phyloP scores from a whole-genome alignment of 1,284 basidiomycete genomes.

The Sanghuangporus baumii region DNA sequence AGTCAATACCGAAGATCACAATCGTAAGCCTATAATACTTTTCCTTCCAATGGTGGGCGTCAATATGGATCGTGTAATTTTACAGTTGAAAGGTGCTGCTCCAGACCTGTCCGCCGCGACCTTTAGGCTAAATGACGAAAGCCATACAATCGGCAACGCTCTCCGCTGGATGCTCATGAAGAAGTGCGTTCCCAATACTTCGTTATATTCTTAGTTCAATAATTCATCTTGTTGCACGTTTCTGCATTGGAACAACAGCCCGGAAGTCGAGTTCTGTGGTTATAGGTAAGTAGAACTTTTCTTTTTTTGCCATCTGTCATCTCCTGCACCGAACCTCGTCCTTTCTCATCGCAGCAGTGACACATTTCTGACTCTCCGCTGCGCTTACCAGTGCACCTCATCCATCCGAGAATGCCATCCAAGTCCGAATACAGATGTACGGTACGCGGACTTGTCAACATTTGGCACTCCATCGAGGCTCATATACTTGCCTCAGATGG shows the following conservation, averaged over 20 bases:
- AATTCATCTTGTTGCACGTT: not conserved
- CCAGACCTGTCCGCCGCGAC: constrained; percentile 87
- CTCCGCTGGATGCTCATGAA: constrained; percentile 99
- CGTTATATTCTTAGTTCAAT: not conserved
- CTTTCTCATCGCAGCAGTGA: not conserved
- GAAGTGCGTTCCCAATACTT: constrained; percentile 65
- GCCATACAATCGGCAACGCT: constrained; percentile 93
- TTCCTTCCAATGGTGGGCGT: not conserved
- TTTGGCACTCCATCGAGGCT: not conserved
- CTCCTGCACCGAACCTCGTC: not conserved
- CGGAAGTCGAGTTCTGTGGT: constrained; percentile 98
- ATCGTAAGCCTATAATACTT: not conserved
- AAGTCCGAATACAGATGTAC: constrained; percentile 97
- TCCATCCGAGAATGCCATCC: constrained; percentile 94
- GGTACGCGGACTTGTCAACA: constrained; percentile 52
- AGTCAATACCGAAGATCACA: constrained; percentile 4
- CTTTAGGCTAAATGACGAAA: constrained; percentile 89
- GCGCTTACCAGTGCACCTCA: constrained; percentile 72
- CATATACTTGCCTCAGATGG: constrained; percentile 47
- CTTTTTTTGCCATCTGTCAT: not conserved
- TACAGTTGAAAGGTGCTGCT: constrained; percentile 69
- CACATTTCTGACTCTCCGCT: constrained; percentile 5
- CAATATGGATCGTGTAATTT: not conserved
- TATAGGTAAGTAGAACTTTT: constrained; percentile 63
- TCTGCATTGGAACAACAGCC: constrained; percentile 43